These are phyloP conservation scores for Simmondsia chinensis DNA, from an alignment of 148 eudicot species.

Conservation along the genomic window DNA sequence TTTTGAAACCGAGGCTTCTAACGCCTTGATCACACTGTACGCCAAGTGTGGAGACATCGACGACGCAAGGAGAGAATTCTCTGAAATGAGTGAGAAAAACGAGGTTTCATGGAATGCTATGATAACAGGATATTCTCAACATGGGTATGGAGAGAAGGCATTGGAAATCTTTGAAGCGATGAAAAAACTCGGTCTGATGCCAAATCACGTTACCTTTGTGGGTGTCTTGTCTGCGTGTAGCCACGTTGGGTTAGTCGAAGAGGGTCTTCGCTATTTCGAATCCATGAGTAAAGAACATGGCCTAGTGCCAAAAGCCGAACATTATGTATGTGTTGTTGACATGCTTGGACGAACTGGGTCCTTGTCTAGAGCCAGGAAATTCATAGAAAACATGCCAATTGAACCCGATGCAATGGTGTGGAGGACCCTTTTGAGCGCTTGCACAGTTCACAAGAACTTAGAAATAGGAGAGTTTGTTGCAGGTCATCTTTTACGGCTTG, in stretches of 20 bases:
- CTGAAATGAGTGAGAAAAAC: slow-evolving; percentile 43
- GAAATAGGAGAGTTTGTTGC: slow-evolving; percentile 77
- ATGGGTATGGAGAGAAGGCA: slow-evolving; percentile 66
- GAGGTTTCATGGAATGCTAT: slow-evolving; percentile 86
- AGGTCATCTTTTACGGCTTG: slow-evolving; percentile 42
- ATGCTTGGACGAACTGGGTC: slow-evolving; percentile 78
- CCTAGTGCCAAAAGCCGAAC: slow-evolving; percentile 64
- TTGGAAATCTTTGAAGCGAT: slow-evolving; percentile 62
- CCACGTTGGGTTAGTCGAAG: slow-evolving; percentile 84
- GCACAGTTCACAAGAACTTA: slow-evolving; percentile 52
- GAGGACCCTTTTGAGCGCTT: slow-evolving; percentile 91
- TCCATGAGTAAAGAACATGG: slow-evolving; percentile 63
- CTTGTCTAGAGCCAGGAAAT: slow-evolving; percentile 48
- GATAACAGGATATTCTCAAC: slow-evolving; percentile 87
- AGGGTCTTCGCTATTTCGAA: slow-evolving; percentile 64
- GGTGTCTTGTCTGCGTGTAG: slow-evolving; percentile 89
- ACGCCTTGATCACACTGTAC: slow-evolving; percentile 64
- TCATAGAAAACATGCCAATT: slow-evolving; percentile 64
- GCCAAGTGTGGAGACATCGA: slow-evolving; percentile 73
- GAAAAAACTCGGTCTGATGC: slow-evolving; percentile 43
- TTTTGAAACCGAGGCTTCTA: slow-evolving; percentile 67
- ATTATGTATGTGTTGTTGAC: slow-evolving; percentile 79
- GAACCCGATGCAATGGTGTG: slow-evolving; percentile 77
- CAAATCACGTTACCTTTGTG: slow-evolving; percentile 69
- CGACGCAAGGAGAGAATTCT: slow-evolving; percentile 61